phyloP scores from a whole-genome alignment of 768 basidiomycete species.

The Hypholoma fasciculare region DNA sequence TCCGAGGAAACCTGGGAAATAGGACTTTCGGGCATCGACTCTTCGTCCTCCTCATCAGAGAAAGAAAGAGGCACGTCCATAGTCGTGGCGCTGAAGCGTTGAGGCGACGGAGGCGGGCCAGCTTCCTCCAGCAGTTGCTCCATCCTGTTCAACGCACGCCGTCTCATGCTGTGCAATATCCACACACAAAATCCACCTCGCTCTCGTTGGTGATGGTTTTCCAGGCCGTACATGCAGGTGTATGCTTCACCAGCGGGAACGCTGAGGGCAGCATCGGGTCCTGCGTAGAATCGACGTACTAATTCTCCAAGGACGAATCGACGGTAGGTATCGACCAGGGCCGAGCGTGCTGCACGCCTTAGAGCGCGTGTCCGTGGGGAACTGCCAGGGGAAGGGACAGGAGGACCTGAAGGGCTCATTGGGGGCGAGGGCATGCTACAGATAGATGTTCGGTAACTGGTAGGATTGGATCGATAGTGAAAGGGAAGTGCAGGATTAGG shows the following conservation, averaged over 20 bases:
- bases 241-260: slow-evolving; percentile 9
- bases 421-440: slow-evolving; percentile 27
- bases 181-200: slow-evolving; percentile 50
- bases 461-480: slow-evolving; percentile 13
- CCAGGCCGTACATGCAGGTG: slow-evolving; percentile 1
- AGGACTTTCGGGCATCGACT: slow-evolving; percentile 1
- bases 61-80: slow-evolving; percentile 31
- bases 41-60: slow-evolving; percentile 43
- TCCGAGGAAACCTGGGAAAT: neutral
- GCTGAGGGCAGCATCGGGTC: slow-evolving; percentile 16
- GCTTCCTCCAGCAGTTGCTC: slow-evolving; percentile 39
- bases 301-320: slow-evolving; percentile 60
- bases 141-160: slow-evolving; percentile 43
- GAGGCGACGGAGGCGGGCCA: slow-evolving; percentile 8
- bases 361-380: slow-evolving; percentile 39
- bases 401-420: slow-evolving; percentile 24
- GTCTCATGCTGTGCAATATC: slow-evolving; percentile 55
- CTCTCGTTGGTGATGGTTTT: slow-evolving; percentile 10
- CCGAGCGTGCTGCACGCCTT: slow-evolving; percentile 63
- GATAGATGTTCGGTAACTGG: slow-evolving; percentile 21
- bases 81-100: slow-evolving; percentile 22
- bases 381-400: slow-evolving; percentile 23
- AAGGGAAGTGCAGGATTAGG: slow-evolving; percentile 23
- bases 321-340: slow-evolving; percentile 67
- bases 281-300: slow-evolving; percentile 28